Evolutionary conservation across 345 rosid genomes (phyloP).

Genomic region (Acer yangbiense): DNA sequence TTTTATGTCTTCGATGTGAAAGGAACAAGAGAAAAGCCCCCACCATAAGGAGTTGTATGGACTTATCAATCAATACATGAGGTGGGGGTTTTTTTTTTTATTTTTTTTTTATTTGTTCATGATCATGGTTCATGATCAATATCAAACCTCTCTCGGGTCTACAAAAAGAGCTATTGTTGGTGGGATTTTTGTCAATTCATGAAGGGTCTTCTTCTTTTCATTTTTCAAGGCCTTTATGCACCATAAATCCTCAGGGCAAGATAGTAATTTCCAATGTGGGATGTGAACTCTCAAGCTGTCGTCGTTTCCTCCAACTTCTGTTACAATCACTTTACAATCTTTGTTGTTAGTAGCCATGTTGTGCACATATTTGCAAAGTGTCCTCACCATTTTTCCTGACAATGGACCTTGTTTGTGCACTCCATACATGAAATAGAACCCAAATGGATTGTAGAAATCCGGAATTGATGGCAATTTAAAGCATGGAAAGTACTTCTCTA

Average conservation of each 20-base stretch:
- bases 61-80: constrained; percentile 29
- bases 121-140: not conserved
- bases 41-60: constrained; percentile 26
- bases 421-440: constrained; percentile 81
- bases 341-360: constrained; percentile 55
- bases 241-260: constrained; percentile 86
- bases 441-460: constrained; percentile 62
- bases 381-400: constrained; percentile 54
- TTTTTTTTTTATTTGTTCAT: not conserved
- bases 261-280: constrained; percentile 75
- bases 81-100: constrained; percentile 19
- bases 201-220: constrained; percentile 28
- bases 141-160: constrained; percentile 84
- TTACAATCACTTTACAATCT: constrained; percentile 60
- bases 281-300: constrained; percentile 43
- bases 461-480: constrained; percentile 54
- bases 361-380: constrained; percentile 58
- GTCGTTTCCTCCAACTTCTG: constrained; percentile 57
- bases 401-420: constrained; percentile 58
- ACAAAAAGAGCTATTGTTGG: constrained; percentile 59
- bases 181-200: constrained; percentile 34
- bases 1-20: constrained; percentile 42
- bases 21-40: constrained; percentile 45
- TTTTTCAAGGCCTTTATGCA: constrained; percentile 68
- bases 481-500: constrained; percentile 53